These are phyloP conservation scores for Scedosporium boydii DNA, from an alignment of 2,329 filamentous ascomycete species.

Conservation along the genomic window DNA sequence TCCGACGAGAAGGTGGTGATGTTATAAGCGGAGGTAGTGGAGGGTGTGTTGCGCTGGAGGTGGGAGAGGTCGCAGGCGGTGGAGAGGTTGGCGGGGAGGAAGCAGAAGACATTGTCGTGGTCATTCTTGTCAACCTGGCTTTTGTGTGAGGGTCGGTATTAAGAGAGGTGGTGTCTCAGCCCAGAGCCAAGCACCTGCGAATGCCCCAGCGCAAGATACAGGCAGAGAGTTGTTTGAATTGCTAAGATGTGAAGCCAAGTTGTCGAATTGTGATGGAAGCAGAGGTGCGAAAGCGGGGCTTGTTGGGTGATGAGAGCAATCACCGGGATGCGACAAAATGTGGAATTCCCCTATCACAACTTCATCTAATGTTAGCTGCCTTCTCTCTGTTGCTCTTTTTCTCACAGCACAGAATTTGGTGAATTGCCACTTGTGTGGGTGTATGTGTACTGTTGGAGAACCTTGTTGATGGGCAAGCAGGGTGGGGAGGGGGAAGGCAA, in stretches of 20 bases:
- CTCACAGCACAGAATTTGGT: background rate
- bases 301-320: background rate
- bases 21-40: constrained; percentile 48
- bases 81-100: constrained; percentile 46
- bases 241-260: background rate
- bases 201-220: background rate
- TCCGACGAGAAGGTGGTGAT: constrained; percentile 46
- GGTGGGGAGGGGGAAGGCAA: background rate
- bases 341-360: background rate
- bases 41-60: constrained; percentile 42
- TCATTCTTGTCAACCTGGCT: constrained; percentile 24
- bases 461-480: background rate
- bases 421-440: background rate
- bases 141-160: background rate
- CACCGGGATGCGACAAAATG: background rate
- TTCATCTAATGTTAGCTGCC: background rate
- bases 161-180: background rate
- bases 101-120: constrained; percentile 47
- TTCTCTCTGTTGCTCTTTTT: background rate
- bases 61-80: constrained; percentile 33
- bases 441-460: background rate
- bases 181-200: constrained; percentile 1
- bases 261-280: background rate
- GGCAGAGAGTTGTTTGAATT: background rate
- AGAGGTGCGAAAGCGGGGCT: background rate